Base-by-base conservation (phyloP, 2,329 filamentous ascomycete species). In the Tolypocladium pustulatum region DNA sequence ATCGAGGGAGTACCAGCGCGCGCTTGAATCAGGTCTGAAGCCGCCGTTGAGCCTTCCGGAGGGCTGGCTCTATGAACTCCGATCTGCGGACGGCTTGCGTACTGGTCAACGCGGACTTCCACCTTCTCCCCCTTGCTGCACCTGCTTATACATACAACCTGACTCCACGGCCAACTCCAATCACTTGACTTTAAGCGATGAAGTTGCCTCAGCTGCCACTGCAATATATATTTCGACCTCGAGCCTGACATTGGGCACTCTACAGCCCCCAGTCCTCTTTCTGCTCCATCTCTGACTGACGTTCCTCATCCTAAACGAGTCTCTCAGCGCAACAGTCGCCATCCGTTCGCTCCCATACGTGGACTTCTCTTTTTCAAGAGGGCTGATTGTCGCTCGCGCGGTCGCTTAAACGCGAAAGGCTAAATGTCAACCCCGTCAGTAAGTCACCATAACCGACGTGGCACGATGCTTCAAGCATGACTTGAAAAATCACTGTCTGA, bases 371-470 rank as follows among this genome's bases (percentile, higher is more conserved):
- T 32, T 4, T 5, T 12, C 25, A 51, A 13, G 46, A 43, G 27
- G 27, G 17, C 17, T 32, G 20, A n/a, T 51, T n/a, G 46, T 27
- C 37, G 37, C 30, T 43, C 20, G 38, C 17, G 40, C 38, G 37
- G 37, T 41, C 9, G 54, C 46, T n/a, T 27, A 56, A 10, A 46
- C 10, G 13, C 56, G 5, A n/a, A 20, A 53, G 56, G 57, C 61
- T 60, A 62, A 61, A 65, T 66, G 65, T 64, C 63, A 59, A 60
- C 63, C 59, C 61, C 64, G 54, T 61, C 60, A 57, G 61, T 63
- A 63, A 63, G 65, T 66, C 30, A 32, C 30, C 46, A 37, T 27
- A 22, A 43, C 10, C 46, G 17, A 43, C 53, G 41, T 7, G 12
- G 41, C 43, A 30, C 43, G 25, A 30, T 27, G 46, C 8, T 25